Conservation (phyloP, 176 grass and related monocot species). For the Eragrostis nindensis region DNA sequence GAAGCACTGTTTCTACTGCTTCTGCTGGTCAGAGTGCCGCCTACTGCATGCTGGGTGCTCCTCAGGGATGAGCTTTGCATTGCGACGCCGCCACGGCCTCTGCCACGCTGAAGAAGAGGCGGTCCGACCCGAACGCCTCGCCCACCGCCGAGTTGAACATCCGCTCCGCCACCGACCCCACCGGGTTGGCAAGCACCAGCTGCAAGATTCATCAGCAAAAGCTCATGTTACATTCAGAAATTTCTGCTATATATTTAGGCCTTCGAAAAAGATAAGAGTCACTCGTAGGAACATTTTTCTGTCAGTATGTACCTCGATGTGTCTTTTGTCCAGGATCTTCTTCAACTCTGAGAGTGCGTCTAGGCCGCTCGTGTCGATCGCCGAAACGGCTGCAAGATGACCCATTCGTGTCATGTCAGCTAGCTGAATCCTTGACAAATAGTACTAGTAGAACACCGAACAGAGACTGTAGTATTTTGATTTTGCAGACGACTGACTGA, state of each 20-base stretch:
- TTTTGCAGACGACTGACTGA: slow-evolving; percentile 27
- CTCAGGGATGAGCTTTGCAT: slow-evolving; percentile 47
- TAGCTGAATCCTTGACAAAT: neutral
- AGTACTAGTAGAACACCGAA: slow-evolving; percentile 21
- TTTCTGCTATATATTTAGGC: too few species aligned
- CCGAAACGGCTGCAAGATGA: slow-evolving; percentile 64
- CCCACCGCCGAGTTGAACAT: slow-evolving; percentile 70
- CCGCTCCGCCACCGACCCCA: slow-evolving; percentile 74
- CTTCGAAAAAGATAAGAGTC: too few species aligned
- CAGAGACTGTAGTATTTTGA: slow-evolving; percentile 19
- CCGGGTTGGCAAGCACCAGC: slow-evolving; percentile 90
- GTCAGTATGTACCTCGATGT: slow-evolving; percentile 78
- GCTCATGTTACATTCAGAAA: neutral
- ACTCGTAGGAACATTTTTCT: too few species aligned
- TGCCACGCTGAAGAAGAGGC: slow-evolving; percentile 78
- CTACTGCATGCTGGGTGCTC: neutral
- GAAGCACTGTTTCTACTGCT: slow-evolving; percentile 48
- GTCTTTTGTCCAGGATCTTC: slow-evolving; percentile 67
- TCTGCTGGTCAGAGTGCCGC: slow-evolving; percentile 43
- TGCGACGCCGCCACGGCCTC: slow-evolving; percentile 69
- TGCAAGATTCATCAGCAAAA: slow-evolving; percentile 31
- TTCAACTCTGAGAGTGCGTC: slow-evolving; percentile 83
- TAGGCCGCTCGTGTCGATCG: slow-evolving; percentile 89
- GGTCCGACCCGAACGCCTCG: slow-evolving; percentile 61
- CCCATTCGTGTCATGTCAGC: neutral